A percentile compares a stretch with the other conserved stretches of the same genome.
phyloP scores from a whole-genome alignment of 805 yeast genomes.

The Yarrowia sp. region DNA sequence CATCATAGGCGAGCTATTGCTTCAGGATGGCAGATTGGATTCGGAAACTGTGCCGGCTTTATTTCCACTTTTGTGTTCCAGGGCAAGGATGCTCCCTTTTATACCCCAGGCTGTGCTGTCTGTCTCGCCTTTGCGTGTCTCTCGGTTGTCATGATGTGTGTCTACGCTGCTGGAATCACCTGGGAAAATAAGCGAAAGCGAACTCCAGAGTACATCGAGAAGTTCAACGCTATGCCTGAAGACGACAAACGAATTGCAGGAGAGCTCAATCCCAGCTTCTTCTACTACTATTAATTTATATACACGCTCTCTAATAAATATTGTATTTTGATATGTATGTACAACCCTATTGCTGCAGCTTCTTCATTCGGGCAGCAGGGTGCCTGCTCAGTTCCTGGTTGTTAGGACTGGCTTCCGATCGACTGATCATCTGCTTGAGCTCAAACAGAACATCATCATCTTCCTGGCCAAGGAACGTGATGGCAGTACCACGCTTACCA shows the following conservation, averaged over 20 bases:
- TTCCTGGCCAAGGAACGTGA: conserved; percentile 69
- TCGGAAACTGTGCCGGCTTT: conserved; percentile 78
- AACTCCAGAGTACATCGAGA: conserved; percentile 40
- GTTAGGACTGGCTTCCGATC: conserved; percentile 52
- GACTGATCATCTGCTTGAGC: conserved; percentile 58
- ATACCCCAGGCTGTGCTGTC: conserved; percentile 61
- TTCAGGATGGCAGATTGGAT: conserved; percentile 69
- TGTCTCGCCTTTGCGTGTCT: conserved; percentile 57
- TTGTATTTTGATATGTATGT: background rate
- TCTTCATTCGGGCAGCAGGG: conserved; percentile 40
- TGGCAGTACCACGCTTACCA: conserved; percentile 77
- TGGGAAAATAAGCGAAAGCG: conserved; percentile 47
- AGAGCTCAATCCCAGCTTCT: conserved; percentile 47
- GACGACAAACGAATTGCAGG: conserved; percentile 46
- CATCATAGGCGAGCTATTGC: conserved; percentile 66
- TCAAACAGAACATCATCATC: conserved; percentile 62
- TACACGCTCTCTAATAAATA: background rate
- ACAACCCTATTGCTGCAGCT: conserved; percentile 1
- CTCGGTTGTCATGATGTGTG: conserved; percentile 42
- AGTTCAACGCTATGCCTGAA: conserved; percentile 13
- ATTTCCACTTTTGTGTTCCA: conserved; percentile 66
- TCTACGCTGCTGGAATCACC: conserved; percentile 51
- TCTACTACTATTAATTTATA: conserved; percentile 14
- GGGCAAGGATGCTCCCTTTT: conserved; percentile 63
- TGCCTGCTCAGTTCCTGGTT: conserved; percentile 52